Percentiles rank a stretch among this genome's conserved stretches.
Evolutionary conservation across 495 filamentous ascomycete species (phyloP).

Genomic region (Corynascus novoguineensis): DNA sequence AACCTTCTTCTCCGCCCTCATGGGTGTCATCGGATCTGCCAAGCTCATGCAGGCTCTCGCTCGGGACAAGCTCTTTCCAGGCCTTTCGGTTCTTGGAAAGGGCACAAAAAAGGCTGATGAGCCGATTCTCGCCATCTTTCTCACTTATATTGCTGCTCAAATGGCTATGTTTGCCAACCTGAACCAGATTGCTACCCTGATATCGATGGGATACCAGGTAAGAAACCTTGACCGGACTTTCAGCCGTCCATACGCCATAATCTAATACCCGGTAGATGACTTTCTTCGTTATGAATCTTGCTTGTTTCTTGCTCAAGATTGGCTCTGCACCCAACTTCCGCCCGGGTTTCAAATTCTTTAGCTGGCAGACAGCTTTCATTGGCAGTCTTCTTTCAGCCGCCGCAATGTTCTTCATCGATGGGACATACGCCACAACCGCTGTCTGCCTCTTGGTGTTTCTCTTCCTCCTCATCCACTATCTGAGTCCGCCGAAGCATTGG

Average conservation of each 20-base stretch:
- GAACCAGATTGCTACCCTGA: slow-evolving; percentile 82
- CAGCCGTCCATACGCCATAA: background rate
- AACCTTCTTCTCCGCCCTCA: slow-evolving; percentile 76
- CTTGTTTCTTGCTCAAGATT: slow-evolving; percentile 82
- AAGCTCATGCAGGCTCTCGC: slow-evolving; percentile 83
- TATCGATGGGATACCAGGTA: slow-evolving; percentile 84
- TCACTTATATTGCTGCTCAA: slow-evolving; percentile 72
- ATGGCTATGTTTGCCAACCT: slow-evolving; percentile 77
- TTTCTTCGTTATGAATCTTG: slow-evolving; percentile 74
- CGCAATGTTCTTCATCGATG: slow-evolving; percentile 89
- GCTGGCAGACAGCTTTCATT: slow-evolving; percentile 71
- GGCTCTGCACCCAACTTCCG: slow-evolving; percentile 91
- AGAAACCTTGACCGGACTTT: slow-evolving; percentile 28
- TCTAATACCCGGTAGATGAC: slow-evolving; percentile 46
- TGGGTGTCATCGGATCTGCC: slow-evolving; percentile 84
- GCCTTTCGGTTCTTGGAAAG: slow-evolving; percentile 67
- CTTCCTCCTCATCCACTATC: slow-evolving; percentile 81
- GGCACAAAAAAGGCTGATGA: slow-evolving; percentile 72
- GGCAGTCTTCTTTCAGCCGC: slow-evolving; percentile 68
- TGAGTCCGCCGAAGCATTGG: slow-evolving; percentile 79
- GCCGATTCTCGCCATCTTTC: slow-evolving; percentile 67
- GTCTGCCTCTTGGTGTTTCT: slow-evolving; percentile 67
- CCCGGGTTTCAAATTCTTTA: slow-evolving; percentile 84
- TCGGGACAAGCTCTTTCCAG: slow-evolving; percentile 72
- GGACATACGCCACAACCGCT: slow-evolving; percentile 69